Evolutionary conservation across 1,284 basidiomycete species (phyloP).

Genomic region (Mixia osmundae): DNA sequence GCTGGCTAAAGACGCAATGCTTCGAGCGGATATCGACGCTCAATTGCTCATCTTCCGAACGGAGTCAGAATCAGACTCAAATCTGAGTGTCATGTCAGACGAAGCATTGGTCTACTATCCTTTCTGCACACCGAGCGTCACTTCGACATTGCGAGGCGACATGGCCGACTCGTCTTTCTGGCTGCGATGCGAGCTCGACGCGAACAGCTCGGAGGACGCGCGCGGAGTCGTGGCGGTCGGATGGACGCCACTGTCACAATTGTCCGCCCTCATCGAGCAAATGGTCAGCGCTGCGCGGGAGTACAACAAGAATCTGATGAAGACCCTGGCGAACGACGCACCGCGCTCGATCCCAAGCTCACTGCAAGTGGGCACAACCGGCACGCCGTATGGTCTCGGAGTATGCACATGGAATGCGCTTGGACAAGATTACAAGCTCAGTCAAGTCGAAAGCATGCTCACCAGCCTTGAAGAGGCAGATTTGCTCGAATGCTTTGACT

Average conservation of each 20-base stretch:
- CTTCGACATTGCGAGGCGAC: constrained; percentile 7
- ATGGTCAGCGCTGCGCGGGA: no score
- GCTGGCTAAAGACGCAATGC: not conserved
- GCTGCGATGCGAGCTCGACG: constrained; percentile 9
- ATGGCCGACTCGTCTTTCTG: constrained; percentile 3
- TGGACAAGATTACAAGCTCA: constrained; percentile 10
- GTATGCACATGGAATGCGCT: constrained; percentile 16
- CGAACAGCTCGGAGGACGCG: not conserved
- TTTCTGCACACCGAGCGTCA: constrained; percentile 5
- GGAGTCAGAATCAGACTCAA: no score
- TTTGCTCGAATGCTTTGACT: constrained; percentile 5
- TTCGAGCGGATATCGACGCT: constrained; percentile 6
- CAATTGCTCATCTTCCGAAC: constrained; percentile 11
- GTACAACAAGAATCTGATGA: not conserved
- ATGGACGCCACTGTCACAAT: constrained; percentile 2
- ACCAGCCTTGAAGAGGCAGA: constrained; percentile 1
- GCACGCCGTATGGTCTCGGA: not conserved
- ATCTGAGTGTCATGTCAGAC: no score
- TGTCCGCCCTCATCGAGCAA: constrained; percentile 5
- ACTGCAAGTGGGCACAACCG: not conserved
- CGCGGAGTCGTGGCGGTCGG: constrained; percentile 7
- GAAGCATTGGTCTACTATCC: constrained; percentile 9
- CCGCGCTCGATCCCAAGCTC: not conserved
- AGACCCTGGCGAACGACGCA: not conserved
- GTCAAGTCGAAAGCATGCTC: constrained; percentile 8